Conservation (phyloP, 2,329 filamentous ascomycete genomes). For the Proliferodiscus dingleyae region DNA sequence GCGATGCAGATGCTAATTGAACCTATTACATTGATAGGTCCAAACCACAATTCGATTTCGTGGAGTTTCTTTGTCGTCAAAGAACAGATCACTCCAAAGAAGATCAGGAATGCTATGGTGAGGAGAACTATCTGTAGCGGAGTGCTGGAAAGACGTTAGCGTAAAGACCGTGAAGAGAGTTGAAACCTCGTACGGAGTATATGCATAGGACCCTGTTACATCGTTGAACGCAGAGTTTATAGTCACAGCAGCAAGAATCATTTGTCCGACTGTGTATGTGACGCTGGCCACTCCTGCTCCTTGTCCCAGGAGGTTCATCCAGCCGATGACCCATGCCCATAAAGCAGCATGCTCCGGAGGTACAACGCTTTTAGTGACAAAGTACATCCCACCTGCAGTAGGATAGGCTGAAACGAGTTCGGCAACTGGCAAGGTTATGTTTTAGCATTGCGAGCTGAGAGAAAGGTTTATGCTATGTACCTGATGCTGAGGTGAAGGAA, state of each 20-base stretch:
- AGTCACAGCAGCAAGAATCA: constrained; percentile 55
- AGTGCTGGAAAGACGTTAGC: constrained; percentile 36
- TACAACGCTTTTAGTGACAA: constrained; percentile 61
- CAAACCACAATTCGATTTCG: constrained; percentile 58
- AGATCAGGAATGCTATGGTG: constrained; percentile 48
- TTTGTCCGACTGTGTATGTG: constrained; percentile 58
- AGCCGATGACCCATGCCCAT: constrained; percentile 63
- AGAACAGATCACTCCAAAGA: constrained; percentile 55
- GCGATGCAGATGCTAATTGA: constrained; percentile 56
- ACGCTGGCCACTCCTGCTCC: constrained; percentile 58
- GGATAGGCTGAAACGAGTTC: constrained; percentile 63
- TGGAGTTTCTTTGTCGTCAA: constrained; percentile 56
- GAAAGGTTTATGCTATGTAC: constrained; percentile 25
- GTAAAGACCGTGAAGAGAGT: neutral
- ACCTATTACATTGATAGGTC: constrained; percentile 59
- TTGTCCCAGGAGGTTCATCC: constrained; percentile 62
- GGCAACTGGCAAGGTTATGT: constrained; percentile 41
- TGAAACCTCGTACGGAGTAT: constrained; percentile 46
- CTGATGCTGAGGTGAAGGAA: constrained; percentile 57
- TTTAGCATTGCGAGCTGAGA: constrained; percentile 7
- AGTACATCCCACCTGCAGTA: constrained; percentile 64
- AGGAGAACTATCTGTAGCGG: constrained; percentile 54
- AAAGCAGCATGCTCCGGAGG: constrained; percentile 55
- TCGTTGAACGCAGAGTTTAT: constrained; percentile 54
- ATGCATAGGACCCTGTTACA: constrained; percentile 41